Base-by-base conservation (phyloP, 2,329 filamentous ascomycete species). In the Aspergillus transmontanensis region DNA sequence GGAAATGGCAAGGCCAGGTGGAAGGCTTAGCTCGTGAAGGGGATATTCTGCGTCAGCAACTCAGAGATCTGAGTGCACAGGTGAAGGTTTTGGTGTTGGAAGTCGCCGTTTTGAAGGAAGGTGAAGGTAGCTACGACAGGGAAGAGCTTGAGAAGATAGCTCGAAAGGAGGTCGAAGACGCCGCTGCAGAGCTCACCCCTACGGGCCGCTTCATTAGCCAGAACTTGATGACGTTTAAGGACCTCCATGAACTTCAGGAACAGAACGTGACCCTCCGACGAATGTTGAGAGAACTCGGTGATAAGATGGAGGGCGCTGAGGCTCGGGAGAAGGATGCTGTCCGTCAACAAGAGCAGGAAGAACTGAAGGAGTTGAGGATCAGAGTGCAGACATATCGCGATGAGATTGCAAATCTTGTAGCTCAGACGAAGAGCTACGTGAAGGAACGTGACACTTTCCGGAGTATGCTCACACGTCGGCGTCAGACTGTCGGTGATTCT, bases 371-470 rank as follows among this genome's bases (percentile, higher is more conserved):
- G 53, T 81, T 95, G 36, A 85, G 92, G 66, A 86, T 89, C 59
- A 89, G 93, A 68, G 85, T 96, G 28, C 85, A 90, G 68, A 88
- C 90, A 76, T 94, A 89, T 76, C 89, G 92, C 63, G 94, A 97
- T 67, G 93, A 97, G 75, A 87, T 96, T 58, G 87, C 90, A 69
- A 91, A 91, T 14, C 89, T 97, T 68, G 88, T 90, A 50, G 88
- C 90, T 34, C 92, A 94, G 62, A 91, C 93, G 67, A 92, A 97
- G 81, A 96, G 92, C 76, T 97, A 96, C 76, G 93, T 95, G 75
- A 92, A 93, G 71, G 95, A 99, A 80, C 90, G 95, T 66, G 94
- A 99, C 75, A 97, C 97, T 87, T 98, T 97, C 89, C 89, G 94
- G 26, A 93, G 94, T 58, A 94, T 98, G 83, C 86, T 97, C 34